Percentiles rank a stretch among this genome's conserved stretches.
These are phyloP conservation scores for Xylaria cubensis DNA, from an alignment of 495 filamentous ascomycete species.

Conservation along the genomic window DNA sequence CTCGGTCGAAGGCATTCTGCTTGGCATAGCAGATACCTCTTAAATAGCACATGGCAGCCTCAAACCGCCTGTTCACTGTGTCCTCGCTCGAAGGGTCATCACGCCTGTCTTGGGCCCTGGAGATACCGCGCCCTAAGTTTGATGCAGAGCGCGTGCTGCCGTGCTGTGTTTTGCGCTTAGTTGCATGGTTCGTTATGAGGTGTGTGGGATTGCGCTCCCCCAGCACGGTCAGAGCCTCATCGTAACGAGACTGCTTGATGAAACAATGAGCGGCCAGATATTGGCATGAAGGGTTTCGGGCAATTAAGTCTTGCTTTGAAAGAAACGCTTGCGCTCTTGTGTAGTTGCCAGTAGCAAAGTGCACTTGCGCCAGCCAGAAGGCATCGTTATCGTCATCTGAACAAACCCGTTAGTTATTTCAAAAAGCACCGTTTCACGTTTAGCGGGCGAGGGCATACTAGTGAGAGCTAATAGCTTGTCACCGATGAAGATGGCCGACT, in stretches of 20 bases:
- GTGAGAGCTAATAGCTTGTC: conserved; percentile 96
- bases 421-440: background rate
- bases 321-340: conserved; percentile 86
- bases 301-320: conserved; percentile 80
- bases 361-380: conserved; percentile 92
- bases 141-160: conserved; percentile 36
- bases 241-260: conserved; percentile 86
- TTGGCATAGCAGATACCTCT: conserved; percentile 94
- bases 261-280: conserved; percentile 94
- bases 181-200: conserved; percentile 70
- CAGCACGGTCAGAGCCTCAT: conserved; percentile 85
- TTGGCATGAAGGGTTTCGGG: conserved; percentile 80
- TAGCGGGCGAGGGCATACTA: conserved; percentile 58
- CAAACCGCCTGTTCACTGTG: conserved; percentile 76
- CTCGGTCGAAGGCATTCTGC: conserved; percentile 95
- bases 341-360: conserved; percentile 93
- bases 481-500: conserved; percentile 92
- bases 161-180: conserved; percentile 60
- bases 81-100: conserved; percentile 64
- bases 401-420: conserved; percentile 34
- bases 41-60: conserved; percentile 97
- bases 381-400: conserved; percentile 88
- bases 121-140: conserved; percentile 39
- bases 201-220: conserved; percentile 93
- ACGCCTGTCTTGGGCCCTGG: conserved; percentile 60